phyloP scores from a whole-genome alignment of 106 monocot species.

The Agapanthus africanus region DNA sequence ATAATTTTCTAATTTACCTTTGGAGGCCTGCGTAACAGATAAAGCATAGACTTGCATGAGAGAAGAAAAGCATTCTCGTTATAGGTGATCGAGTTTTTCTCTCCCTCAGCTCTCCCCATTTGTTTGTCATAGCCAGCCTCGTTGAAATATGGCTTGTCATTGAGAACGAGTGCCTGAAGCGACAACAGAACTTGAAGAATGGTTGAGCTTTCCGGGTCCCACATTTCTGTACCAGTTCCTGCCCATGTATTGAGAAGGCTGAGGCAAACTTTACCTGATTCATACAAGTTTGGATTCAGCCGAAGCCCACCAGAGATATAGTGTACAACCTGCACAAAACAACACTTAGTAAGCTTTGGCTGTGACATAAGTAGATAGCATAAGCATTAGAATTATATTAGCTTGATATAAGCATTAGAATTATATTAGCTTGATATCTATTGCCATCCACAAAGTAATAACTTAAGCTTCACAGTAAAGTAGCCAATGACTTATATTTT shows the following conservation, averaged over 20 bases:
- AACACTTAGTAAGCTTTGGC: too few species aligned
- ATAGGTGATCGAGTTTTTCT: slow-evolving; percentile 60
- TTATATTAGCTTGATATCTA: too few species aligned
- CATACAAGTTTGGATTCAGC: slow-evolving; percentile 77
- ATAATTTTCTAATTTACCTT: too few species aligned
- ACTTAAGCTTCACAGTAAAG: too few species aligned
- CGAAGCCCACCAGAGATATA: slow-evolving; percentile 69
- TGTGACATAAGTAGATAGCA: too few species aligned
- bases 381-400: too few species aligned
- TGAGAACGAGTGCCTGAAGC: slow-evolving; percentile 71
- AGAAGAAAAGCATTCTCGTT: slow-evolving; percentile 73
- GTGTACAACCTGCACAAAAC: slow-evolving; percentile 41
- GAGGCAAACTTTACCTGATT: slow-evolving; percentile 72
- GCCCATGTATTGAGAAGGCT: slow-evolving; percentile 82
- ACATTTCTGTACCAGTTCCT: slow-evolving; percentile 58
- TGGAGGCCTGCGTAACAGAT: slow-evolving; percentile 46
- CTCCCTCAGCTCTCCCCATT: slow-evolving; percentile 53
- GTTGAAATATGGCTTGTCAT: slow-evolving; percentile 74
- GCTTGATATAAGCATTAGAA: too few species aligned
- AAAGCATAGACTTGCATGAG: slow-evolving; percentile 61
- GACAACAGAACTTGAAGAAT: slow-evolving; percentile 71
- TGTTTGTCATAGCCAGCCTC: slow-evolving; percentile 75
- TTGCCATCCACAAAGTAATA: too few species aligned
- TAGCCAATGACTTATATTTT: too few species aligned
- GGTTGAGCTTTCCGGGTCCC: slow-evolving; percentile 59